Evolutionary conservation across 345 rosid species (phyloP).

Genomic region (Dipteronia sinensis): DNA sequence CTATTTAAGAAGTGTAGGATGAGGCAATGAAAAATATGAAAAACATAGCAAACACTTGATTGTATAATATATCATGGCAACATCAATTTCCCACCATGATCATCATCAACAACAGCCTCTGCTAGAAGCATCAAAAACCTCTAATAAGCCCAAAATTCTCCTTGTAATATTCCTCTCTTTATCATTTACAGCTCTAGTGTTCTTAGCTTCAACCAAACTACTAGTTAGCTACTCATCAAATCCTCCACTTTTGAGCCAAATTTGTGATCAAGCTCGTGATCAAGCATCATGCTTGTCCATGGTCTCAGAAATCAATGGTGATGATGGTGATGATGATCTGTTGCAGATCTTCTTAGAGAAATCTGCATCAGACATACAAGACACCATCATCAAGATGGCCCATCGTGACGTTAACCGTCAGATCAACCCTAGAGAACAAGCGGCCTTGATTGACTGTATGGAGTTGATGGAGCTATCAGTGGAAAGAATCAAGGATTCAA

Average conservation of each 20-base stretch:
- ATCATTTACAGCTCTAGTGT: constrained; percentile 36
- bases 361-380: constrained; percentile 30
- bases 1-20: not conserved
- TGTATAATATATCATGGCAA: constrained; percentile 25
- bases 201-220: constrained; percentile 28
- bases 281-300: constrained; percentile 42
- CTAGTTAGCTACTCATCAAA: not conserved
- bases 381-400: constrained; percentile 20
- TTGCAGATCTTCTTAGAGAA: constrained; percentile 43
- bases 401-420: not conserved
- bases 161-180: constrained; percentile 30
- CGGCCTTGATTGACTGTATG: constrained; percentile 47
- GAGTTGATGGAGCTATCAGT: constrained; percentile 62
- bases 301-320: constrained; percentile 37
- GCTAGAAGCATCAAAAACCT: constrained; percentile 38
- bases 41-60: not conserved
- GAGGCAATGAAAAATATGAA: not conserved
- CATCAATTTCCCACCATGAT: constrained; percentile 13
- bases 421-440: constrained; percentile 42
- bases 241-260: constrained; percentile 18
- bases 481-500: constrained; percentile 50
- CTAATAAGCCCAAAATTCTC: constrained; percentile 30
- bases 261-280: constrained; percentile 46
- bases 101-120: constrained; percentile 39
- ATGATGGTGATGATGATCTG: constrained; percentile 16